Conservation (phyloP, 78 protist species). For the Chrysochromulina tobinii region DNA sequence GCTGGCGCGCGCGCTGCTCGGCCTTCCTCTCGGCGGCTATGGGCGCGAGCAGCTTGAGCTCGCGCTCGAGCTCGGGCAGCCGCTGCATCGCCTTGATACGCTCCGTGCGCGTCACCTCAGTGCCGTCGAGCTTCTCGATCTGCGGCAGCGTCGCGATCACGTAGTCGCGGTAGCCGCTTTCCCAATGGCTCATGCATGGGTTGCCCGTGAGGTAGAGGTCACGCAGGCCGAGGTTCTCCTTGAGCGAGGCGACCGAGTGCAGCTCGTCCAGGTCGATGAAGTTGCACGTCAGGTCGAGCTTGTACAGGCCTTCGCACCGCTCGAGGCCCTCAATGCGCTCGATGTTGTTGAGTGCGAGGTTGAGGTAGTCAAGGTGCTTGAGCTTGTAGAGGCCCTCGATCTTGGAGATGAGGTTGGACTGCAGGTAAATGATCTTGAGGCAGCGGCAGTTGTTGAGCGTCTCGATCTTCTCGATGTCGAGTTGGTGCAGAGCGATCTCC, state of each 20-base stretch:
- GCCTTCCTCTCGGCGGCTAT: neutral
- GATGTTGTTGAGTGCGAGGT: conserved; percentile 81
- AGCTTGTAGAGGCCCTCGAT: conserved; percentile 65
- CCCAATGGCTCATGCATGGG: conserved; percentile 58
- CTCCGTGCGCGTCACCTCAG: conserved; percentile 44
- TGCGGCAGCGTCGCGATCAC: conserved; percentile 76
- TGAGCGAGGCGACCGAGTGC: conserved; percentile 38
- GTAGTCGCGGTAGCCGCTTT: conserved; percentile 58
- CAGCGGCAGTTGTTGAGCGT: conserved; percentile 62
- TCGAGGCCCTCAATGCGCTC: conserved; percentile 53
- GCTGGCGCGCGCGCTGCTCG: neutral
- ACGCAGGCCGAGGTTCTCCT: conserved; percentile 29
- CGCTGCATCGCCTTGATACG: conserved; percentile 55
- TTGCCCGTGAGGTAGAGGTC: conserved; percentile 78
- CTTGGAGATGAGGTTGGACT: conserved; percentile 63
- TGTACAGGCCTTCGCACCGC: conserved; percentile 64
- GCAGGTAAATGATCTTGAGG: conserved; percentile 69
- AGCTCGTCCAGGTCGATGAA: conserved; percentile 68
- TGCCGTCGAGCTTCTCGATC: conserved; percentile 69
- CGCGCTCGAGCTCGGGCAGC: neutral
- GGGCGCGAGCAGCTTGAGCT: neutral
- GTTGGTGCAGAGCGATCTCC: conserved; percentile 87
- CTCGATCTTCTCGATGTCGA: conserved; percentile 74
- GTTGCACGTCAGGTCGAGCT: conserved; percentile 84
- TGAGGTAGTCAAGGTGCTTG: conserved; percentile 68